A percentile compares a stretch with the other conserved stretches of the same genome.
Evolutionary conservation across 176 grass and related monocot species (phyloP).

Genomic region (Luzula sylvatica): DNA sequence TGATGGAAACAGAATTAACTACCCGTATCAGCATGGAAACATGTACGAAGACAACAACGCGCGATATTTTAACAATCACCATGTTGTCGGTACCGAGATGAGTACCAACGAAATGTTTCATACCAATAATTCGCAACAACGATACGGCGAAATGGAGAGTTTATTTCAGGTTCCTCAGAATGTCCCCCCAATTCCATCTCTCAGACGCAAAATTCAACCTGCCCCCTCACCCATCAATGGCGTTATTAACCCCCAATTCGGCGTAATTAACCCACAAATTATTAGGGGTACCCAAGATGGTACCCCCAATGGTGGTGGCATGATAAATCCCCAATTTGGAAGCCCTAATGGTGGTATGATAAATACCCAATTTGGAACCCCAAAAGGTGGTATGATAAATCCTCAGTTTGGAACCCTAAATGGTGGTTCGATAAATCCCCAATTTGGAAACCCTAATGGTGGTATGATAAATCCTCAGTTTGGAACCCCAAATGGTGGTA

Average conservation of each 20-base stretch:
- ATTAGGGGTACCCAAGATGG: slow-evolving; percentile 2
- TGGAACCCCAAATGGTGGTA: slow-evolving; percentile 16
- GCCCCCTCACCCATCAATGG: slow-evolving; percentile 17
- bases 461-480: slow-evolving; percentile 13
- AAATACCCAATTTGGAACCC: not conserved
- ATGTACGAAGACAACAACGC: slow-evolving; percentile 31
- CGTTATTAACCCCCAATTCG: not conserved
- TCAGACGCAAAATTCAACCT: slow-evolving; percentile 41
- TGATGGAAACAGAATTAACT: slow-evolving; percentile 49
- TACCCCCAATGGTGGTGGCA: slow-evolving; percentile 6
- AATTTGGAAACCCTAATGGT: slow-evolving; percentile 48
- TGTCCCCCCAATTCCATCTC: slow-evolving; percentile 56
- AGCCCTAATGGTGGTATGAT: slow-evolving; percentile 18
- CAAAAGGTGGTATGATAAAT: slow-evolving; percentile 8
- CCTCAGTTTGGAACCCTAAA: slow-evolving; percentile 31
- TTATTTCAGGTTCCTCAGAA: slow-evolving; percentile 69
- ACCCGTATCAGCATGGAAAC: slow-evolving; percentile 42
- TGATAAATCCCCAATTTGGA: slow-evolving; percentile 7
- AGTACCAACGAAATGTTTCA: slow-evolving; percentile 45
- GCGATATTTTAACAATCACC: slow-evolving; percentile 41
- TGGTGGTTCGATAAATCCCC: slow-evolving; percentile 39
- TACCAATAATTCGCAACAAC: slow-evolving; percentile 25
- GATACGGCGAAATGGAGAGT: slow-evolving; percentile 34
- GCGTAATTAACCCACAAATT: not conserved
- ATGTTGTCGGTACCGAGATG: slow-evolving; percentile 31